phyloP scores from a whole-genome alignment of 371 early-diverging fungal genomes.

The Mucor circinelloides region DNA sequence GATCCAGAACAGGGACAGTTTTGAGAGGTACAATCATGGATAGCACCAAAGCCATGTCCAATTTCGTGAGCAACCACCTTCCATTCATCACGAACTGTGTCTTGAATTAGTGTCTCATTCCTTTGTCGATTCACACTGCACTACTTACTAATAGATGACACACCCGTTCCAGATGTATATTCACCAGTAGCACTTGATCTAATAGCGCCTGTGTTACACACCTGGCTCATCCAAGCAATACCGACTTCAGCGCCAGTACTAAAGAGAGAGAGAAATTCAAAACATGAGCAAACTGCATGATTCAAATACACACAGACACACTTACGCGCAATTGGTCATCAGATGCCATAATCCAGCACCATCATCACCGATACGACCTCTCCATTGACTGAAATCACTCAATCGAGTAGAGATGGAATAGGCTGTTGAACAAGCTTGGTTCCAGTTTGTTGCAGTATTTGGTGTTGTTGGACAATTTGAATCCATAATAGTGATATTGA shows the following conservation, averaged over 20 bases:
- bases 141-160: slow-evolving; percentile 73
- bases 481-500: slow-evolving; percentile 77
- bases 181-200: slow-evolving; percentile 13
- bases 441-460: slow-evolving; percentile 63
- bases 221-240: slow-evolving; percentile 87
- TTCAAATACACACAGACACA: not conserved
- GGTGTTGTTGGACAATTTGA: slow-evolving; percentile 59
- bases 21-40: slow-evolving; percentile 70
- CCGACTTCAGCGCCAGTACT: slow-evolving; percentile 87
- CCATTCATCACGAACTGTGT: slow-evolving; percentile 81
- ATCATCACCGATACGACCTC: slow-evolving; percentile 68
- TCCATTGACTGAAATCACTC: slow-evolving; percentile 90
- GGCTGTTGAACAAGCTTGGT: slow-evolving; percentile 70
- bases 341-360: slow-evolving; percentile 95
- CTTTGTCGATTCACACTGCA: not conserved
- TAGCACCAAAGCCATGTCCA: slow-evolving; percentile 88
- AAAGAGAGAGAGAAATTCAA: too few relatives aligned
- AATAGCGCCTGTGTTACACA: slow-evolving; percentile 64
- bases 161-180: slow-evolving; percentile 84
- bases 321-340: slow-evolving; percentile 84
- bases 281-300: too few relatives aligned
- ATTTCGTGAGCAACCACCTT: slow-evolving; percentile 97
- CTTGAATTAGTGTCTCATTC: not conserved
- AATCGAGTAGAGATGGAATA: slow-evolving; percentile 81
- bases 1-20: slow-evolving; percentile 62